Evolutionary conservation across 164 flowering plant species (phyloP).

Genomic region (Macadamia tetraphylla): DNA sequence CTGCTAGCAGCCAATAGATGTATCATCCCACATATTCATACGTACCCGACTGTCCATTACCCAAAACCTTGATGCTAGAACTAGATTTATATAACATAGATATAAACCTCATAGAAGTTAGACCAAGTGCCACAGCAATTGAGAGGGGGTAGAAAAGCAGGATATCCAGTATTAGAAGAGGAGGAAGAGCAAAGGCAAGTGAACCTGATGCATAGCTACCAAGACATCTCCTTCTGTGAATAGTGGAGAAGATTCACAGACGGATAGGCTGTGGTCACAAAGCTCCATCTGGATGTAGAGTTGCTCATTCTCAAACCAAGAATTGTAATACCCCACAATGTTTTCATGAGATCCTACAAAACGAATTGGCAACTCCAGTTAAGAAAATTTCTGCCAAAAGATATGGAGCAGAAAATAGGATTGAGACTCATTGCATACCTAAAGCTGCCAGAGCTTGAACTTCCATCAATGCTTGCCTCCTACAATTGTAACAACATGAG

Average conservation of each 20-base stretch:
- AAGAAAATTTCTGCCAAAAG: background rate
- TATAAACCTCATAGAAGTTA: background rate
- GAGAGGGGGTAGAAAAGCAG: background rate
- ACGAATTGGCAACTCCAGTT: background rate
- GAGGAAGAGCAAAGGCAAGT: background rate
- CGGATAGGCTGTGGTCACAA: slow-evolving; percentile 73
- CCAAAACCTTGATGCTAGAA: too few relatives aligned
- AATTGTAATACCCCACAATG: slow-evolving; percentile 69
- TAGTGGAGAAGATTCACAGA: slow-evolving; percentile 23
- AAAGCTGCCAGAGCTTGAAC: slow-evolving; percentile 94
- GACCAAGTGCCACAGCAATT: background rate
- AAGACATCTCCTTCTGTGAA: slow-evolving; percentile 55
- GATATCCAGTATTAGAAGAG: background rate
- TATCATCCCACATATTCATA: too few relatives aligned
- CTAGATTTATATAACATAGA: background rate
- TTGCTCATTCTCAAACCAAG: slow-evolving; percentile 96
- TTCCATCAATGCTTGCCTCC: slow-evolving; percentile 94
- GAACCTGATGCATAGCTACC: slow-evolving; percentile 65
- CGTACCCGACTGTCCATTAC: too few relatives aligned
- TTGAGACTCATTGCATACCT: slow-evolving; percentile 36
- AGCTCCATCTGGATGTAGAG: slow-evolving; percentile 96
- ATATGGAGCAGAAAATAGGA: background rate
- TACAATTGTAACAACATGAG: slow-evolving; percentile 27
- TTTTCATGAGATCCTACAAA: slow-evolving; percentile 71
- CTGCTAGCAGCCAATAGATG: too few relatives aligned